These are phyloP conservation scores for Botrytis squamosa DNA, from an alignment of 2,329 filamentous ascomycete genomes.

Conservation along the genomic window DNA sequence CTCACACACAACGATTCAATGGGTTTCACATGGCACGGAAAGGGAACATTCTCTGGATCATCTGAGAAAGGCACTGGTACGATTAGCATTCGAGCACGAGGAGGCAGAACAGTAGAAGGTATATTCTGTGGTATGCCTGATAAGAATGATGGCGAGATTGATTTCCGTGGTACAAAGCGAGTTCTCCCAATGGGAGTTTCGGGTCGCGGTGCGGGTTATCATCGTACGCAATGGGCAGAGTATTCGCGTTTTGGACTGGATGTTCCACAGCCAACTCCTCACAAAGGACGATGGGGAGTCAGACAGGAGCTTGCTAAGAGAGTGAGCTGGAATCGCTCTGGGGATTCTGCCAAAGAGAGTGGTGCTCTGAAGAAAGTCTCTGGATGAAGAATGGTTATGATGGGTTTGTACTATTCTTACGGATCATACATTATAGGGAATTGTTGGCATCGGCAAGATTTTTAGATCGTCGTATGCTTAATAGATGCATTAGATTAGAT, in stretches of 20 bases:
- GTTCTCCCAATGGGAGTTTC: background rate
- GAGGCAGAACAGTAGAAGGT: background rate
- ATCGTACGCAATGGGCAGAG: conserved; percentile 1
- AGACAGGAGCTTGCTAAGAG: background rate
- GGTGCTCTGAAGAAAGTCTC: background rate
- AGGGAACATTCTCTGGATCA: background rate
- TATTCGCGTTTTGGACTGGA: background rate
- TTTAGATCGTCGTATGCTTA: background rate
- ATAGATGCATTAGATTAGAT: background rate
- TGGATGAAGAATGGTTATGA: background rate
- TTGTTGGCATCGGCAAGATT: background rate
- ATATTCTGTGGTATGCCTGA: conserved; percentile 2
- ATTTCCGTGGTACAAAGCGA: background rate
- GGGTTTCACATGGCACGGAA: background rate
- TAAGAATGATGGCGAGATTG: conserved; percentile 5
- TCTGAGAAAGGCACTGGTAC: background rate
- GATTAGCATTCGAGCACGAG: background rate
- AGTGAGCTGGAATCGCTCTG: background rate
- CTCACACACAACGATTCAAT: background rate
- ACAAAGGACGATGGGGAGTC: background rate
- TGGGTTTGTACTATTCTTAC: background rate
- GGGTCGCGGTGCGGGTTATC: background rate
- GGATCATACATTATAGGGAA: background rate
- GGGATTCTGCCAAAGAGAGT: background rate
- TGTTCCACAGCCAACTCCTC: background rate